A percentile compares a stretch with the other conserved stretches of the same genome.
Conservation (phyloP, 2,329 filamentous ascomycete species). For the Zasmidium angulare region DNA sequence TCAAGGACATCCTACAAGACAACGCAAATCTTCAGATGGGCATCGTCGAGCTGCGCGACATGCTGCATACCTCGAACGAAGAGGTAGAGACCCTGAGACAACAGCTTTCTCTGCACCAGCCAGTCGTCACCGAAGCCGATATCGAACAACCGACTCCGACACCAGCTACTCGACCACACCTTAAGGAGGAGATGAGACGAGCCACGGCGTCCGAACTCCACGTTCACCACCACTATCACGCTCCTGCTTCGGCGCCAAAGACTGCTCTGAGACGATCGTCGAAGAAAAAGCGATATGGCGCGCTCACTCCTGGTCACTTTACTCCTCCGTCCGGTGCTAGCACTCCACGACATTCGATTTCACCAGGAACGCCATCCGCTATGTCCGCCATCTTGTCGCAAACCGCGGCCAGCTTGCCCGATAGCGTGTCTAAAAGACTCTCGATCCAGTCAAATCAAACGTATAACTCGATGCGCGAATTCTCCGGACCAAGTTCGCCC, state of each 20-base stretch:
- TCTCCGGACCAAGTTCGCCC: slow-evolving; percentile 80
- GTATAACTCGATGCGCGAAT: slow-evolving; percentile 63
- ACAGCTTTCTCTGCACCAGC: slow-evolving; percentile 77
- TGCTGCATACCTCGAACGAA: slow-evolving; percentile 88
- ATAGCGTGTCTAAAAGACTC: slow-evolving; percentile 58
- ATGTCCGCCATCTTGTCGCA: slow-evolving; percentile 64
- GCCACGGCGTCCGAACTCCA: slow-evolving; percentile 76
- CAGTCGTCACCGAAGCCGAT: slow-evolving; percentile 49
- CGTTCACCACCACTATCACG: slow-evolving; percentile 92
- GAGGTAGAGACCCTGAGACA: slow-evolving; percentile 86
- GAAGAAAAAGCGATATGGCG: slow-evolving; percentile 68
- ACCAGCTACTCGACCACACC: slow-evolving; percentile 35
- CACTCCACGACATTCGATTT: slow-evolving; percentile 40
- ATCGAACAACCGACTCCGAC: slow-evolving; percentile 16
- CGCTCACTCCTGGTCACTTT: slow-evolving; percentile 56
- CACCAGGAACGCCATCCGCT: slow-evolving; percentile 46
- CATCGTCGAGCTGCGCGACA: slow-evolving; percentile 84
- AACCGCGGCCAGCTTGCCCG: slow-evolving; percentile 59
- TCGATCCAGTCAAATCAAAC: slow-evolving; percentile 61
- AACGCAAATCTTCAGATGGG: slow-evolving; percentile 92
- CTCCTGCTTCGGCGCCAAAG: slow-evolving; percentile 46
- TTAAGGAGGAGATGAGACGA: slow-evolving; percentile 67
- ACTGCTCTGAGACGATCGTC: slow-evolving; percentile 42
- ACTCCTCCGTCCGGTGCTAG: slow-evolving; percentile 42
- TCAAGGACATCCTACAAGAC: slow-evolving; percentile 91